Conservation (phyloP, 495 filamentous ascomycete species). For the Penicillium cosmopolitanum region DNA sequence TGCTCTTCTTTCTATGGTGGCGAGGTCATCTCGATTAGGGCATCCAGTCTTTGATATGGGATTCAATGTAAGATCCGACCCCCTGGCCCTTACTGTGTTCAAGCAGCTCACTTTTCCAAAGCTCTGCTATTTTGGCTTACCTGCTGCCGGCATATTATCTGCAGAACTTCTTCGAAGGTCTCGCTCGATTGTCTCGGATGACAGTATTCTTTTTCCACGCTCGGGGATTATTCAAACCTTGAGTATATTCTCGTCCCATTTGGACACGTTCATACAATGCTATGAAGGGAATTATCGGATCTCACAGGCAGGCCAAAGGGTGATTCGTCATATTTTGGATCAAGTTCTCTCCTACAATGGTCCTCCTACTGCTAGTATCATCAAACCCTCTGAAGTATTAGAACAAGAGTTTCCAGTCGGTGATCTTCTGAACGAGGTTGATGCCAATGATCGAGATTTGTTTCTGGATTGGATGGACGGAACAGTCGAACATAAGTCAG, state of each 20-base stretch:
- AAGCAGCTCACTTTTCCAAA: conserved; percentile 1
- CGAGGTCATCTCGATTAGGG: conserved; percentile 4
- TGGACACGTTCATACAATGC: conserved; percentile 24
- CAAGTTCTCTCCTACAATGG: conserved; percentile 24
- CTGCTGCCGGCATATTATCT: conserved; percentile 57
- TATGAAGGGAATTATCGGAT: conserved; percentile 29
- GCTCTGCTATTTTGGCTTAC: conserved; percentile 45
- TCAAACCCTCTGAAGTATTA: neutral
- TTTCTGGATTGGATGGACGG: conserved; percentile 23
- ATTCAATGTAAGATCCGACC: conserved; percentile 11
- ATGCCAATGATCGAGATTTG: conserved; percentile 18
- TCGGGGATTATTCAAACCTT: conserved; percentile 65
- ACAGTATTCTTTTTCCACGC: conserved; percentile 38
- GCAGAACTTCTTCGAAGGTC: conserved; percentile 52
- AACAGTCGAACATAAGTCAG: conserved; percentile 10
- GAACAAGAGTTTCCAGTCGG: neutral
- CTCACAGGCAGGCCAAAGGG: conserved; percentile 21
- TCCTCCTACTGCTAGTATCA: neutral
- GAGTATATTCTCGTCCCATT: conserved; percentile 48
- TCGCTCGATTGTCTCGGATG: neutral
- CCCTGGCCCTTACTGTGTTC: neutral
- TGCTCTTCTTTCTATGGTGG: conserved; percentile 36
- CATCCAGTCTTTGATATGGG: conserved; percentile 2
- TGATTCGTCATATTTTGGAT: conserved; percentile 33
- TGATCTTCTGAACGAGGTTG: conserved; percentile 13